Percentiles rank a stretch among this genome's conserved stretches.
Evolutionary conservation across 306 rosid genomes (phyloP).

Genomic region (Urtica urens): DNA sequence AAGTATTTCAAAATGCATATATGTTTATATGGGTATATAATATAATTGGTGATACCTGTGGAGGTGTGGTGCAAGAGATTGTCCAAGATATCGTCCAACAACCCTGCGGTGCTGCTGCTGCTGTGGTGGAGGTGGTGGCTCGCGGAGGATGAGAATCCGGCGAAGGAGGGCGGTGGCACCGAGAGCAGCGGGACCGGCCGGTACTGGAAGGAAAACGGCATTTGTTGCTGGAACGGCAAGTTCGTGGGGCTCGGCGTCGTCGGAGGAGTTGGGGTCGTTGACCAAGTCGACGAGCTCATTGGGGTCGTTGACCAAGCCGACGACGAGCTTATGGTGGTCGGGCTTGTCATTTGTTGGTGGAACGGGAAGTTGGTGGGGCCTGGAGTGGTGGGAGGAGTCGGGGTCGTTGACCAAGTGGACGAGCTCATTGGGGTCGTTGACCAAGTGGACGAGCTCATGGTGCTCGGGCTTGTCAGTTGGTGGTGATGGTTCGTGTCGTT

Average conservation of each 20-base stretch:
- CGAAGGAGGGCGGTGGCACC: too few relatives aligned
- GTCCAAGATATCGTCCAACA: conserved; percentile 35
- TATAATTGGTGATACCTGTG: too few relatives aligned
- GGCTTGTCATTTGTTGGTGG: too few relatives aligned
- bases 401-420: conserved; percentile 18
- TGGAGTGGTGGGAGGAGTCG: conserved; percentile 22
- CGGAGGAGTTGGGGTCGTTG: not conserved
- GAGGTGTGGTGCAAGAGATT: conserved; percentile 48
- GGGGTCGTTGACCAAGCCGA: conserved; percentile 19
- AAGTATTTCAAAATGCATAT: too few relatives aligned
- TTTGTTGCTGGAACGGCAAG: conserved; percentile 45
- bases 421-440: conserved; percentile 14
- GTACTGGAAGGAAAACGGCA: conserved; percentile 51
- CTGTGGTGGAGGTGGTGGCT: too few relatives aligned
- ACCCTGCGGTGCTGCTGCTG: not conserved
- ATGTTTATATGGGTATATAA: too few relatives aligned
- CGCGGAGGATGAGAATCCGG: too few relatives aligned
- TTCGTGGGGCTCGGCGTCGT: conserved; percentile 16
- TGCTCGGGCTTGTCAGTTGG: too few relatives aligned
- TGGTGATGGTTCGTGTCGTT: conserved; percentile 23
- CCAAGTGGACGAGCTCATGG: too few relatives aligned
- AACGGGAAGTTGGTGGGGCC: conserved; percentile 30
- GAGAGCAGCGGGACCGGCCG: conserved; percentile 42
- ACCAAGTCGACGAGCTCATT: conserved; percentile 11
- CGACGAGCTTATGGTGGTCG: too few relatives aligned